Evolutionary conservation across 2,329 filamentous ascomycete genomes (phyloP).

Genomic region (Aurifilum marmelostoma): DNA sequence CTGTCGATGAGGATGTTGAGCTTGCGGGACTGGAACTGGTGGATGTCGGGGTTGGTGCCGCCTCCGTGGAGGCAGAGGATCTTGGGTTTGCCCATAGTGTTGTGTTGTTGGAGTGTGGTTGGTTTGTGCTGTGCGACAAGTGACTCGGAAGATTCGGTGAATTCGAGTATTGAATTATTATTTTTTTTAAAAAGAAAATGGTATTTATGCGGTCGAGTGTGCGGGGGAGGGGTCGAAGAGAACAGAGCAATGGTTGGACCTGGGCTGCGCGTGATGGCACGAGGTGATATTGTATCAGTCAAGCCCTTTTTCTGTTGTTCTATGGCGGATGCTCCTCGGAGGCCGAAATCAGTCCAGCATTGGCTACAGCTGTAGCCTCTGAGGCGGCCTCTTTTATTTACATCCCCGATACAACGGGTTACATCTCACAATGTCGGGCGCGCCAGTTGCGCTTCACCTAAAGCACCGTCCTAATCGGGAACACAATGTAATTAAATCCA

Average conservation of each 20-base stretch:
- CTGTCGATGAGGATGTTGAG: slow-evolving; percentile 21
- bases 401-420: slow-evolving; percentile 12
- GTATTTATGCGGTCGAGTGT: no score
- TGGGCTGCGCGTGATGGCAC: background rate
- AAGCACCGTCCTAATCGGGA: slow-evolving; percentile 6
- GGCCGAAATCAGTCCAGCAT: slow-evolving; percentile 18
- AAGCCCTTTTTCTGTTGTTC: background rate
- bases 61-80: slow-evolving; percentile 23
- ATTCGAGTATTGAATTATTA: background rate
- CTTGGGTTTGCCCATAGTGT: slow-evolving; percentile 19
- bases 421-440: background rate
- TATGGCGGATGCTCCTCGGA: slow-evolving; percentile 11
- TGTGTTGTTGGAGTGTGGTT: background rate
- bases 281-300: no score
- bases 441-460: background rate
- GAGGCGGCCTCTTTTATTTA: background rate
- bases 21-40: slow-evolving; percentile 22
- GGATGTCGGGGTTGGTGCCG: slow-evolving; percentile 23
- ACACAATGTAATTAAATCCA: background rate
- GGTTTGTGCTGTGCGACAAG: background rate
- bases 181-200: no score
- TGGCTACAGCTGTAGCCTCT: slow-evolving; percentile 15
- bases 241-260: background rate
- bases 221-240: background rate
- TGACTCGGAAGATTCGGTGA: slow-evolving; percentile 11